These are phyloP conservation scores for Metarhizium album DNA, from an alignment of 2,329 filamentous ascomycete genomes.

Conservation along the genomic window DNA sequence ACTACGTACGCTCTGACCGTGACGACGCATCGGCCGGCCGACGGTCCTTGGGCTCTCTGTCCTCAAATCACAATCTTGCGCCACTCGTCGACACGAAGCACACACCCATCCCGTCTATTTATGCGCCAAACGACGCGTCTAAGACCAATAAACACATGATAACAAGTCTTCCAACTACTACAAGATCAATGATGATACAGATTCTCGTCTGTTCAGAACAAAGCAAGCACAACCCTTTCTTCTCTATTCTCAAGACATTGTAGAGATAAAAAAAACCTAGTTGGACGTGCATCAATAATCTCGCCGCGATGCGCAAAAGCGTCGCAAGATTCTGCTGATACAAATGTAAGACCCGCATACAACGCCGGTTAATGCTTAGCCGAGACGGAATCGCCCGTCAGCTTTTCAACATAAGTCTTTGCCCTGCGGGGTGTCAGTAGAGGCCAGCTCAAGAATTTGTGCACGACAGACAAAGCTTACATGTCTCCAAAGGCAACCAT, in stretches of 20 bases:
- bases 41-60: background rate
- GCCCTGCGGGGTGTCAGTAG: conserved; percentile 34
- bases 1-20: no score
- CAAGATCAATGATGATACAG: background rate
- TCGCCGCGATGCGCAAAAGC: background rate
- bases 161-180: background rate
- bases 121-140: background rate
- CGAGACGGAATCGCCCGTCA: conserved; percentile 53
- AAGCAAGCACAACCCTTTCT: background rate
- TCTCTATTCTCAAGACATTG: background rate
- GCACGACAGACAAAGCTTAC: conserved; percentile 44
- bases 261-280: background rate
- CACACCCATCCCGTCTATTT: background rate
- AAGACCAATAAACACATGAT: background rate
- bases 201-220: background rate
- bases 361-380: conserved; percentile 53
- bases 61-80: background rate
- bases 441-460: conserved; percentile 3
- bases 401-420: conserved; percentile 55
- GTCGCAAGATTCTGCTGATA: background rate
- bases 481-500: conserved; percentile 99
- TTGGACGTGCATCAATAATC: background rate
- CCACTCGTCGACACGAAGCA: background rate
- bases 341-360: background rate
- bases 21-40: no score